These are phyloP conservation scores for Kodamaea fungicola DNA, from an alignment of 1,139 yeast species.

Conservation along the genomic window DNA sequence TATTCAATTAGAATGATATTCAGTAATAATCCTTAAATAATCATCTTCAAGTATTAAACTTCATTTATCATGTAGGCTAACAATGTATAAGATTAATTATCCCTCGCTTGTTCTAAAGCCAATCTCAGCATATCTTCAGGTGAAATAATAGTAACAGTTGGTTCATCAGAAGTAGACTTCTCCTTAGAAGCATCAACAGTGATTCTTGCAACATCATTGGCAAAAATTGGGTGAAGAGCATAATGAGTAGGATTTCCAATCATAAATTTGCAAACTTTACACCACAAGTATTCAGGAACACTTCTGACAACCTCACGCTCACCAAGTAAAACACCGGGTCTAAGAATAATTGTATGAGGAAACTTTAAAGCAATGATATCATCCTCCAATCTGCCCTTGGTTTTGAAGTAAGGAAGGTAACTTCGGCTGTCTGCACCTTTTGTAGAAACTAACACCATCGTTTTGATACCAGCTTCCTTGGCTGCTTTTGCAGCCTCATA, in stretches of 20 bases:
- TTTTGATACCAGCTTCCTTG: constrained; percentile 58
- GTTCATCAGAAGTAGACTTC: not conserved
- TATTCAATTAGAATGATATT: no score
- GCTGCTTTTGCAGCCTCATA: constrained; percentile 66
- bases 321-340: constrained; percentile 71
- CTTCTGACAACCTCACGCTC: constrained; percentile 41
- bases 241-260: constrained; percentile 25
- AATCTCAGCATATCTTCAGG: not conserved
- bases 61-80: no score
- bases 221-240: constrained; percentile 39
- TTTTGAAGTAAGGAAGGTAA: constrained; percentile 46
- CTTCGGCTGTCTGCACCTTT: constrained; percentile 56
- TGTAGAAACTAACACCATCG: constrained; percentile 62
- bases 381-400: constrained; percentile 65
- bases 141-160: not conserved
- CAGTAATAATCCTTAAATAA: no score
- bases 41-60: no score
- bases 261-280: constrained; percentile 25
- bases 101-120: not conserved
- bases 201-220: constrained; percentile 47
- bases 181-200: constrained; percentile 23
- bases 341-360: constrained; percentile 62
- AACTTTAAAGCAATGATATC: constrained; percentile 56
- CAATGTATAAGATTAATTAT: not conserved
- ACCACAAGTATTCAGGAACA: constrained; percentile 30